Evolutionary conservation across 208 protist genomes (phyloP).

Genomic region (Leishmania mexicana): DNA sequence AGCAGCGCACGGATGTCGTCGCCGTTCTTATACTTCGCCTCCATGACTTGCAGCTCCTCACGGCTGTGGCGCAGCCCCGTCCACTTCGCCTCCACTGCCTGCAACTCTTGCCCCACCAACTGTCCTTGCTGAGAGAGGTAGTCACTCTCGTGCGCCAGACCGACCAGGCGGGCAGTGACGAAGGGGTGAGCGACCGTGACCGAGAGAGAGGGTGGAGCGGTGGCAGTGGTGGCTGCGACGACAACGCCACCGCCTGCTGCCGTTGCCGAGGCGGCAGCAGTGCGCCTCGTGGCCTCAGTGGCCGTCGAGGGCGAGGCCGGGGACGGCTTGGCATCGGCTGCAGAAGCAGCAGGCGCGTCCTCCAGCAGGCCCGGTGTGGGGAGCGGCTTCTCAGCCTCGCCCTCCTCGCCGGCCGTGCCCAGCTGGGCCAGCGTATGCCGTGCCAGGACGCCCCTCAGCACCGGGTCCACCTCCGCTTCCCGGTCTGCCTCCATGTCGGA

Average conservation of each 20-base stretch:
- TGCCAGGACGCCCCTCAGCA: conserved; percentile 59
- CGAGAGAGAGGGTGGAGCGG: not conserved
- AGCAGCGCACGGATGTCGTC: conserved; percentile 54
- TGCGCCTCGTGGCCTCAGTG: not conserved
- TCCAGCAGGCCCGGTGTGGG: conserved; percentile 12
- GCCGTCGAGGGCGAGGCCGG: not conserved
- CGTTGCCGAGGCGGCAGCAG: not conserved
- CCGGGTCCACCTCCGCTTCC: conserved; percentile 69
- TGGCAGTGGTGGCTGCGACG: not conserved
- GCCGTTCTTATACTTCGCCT: conserved; percentile 68
- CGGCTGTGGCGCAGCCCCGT: conserved; percentile 44
- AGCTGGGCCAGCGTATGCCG: conserved; percentile 33
- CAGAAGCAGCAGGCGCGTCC: not conserved
- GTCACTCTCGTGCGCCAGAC: conserved; percentile 62
- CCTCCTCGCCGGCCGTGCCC: not conserved
- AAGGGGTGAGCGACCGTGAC: conserved; percentile 66
- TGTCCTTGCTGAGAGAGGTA: conserved; percentile 59
- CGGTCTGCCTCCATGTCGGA: conserved; percentile 62
- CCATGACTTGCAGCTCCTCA: conserved; percentile 42
- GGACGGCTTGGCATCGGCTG: not conserved
- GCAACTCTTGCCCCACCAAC: conserved; percentile 54
- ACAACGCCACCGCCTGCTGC: not conserved
- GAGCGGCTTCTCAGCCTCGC: not conserved
- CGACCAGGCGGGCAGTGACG: conserved; percentile 59
- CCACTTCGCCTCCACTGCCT: conserved; percentile 51